Base-by-base conservation (phyloP, 2,329 filamentous ascomycete species). In the Apiospora kogelbergensis region DNA sequence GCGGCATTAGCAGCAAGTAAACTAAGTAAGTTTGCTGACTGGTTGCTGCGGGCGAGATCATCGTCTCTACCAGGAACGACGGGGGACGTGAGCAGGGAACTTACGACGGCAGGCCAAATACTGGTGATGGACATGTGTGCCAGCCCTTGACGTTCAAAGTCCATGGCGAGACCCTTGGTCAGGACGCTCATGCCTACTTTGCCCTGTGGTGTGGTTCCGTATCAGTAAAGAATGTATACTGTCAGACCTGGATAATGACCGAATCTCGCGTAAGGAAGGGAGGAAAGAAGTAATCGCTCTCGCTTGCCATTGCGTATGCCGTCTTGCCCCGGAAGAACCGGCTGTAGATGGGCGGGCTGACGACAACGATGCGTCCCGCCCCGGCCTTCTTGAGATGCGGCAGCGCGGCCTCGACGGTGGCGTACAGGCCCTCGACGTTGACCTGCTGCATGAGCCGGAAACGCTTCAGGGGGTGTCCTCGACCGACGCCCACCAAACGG, bases 271-370 rank as follows among this genome's bases (percentile, higher is more conserved):
- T 7, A 33, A 33, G 33, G 33, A 3, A 33, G 33, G 33, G 33
- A 33, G 33, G 33, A 33, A 33, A 33, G 4, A 33, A 33, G 7
- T 7, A 33, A 7, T 33, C 33, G 33, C 26, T 57, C 15, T 20
- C 24, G 15, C 44, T 10, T 46, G 53, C 89, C 80, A 89, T 85
- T 2, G 94, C 93, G 80, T 97, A 97, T 17, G 91, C 93, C 1
- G 93, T 93, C 85, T 97, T 97, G 13, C 93, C 94, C 26, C 92
- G 82, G 79, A 96, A 95, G 80, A 97, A 97, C 40, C 94, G 86
- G 71, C 89, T 92, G 80, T 97, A 97, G 69, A 97, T 95, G 1
- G 93, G 93, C 30, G 94, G 94, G 75, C 90, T 92, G 68, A 97
- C 91, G 68, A 96, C 91, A 63, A 97, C 82, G 71, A 97, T 88